Base-by-base conservation (phyloP, 1,284 basidiomycete species). In the Tilletia caries region DNA sequence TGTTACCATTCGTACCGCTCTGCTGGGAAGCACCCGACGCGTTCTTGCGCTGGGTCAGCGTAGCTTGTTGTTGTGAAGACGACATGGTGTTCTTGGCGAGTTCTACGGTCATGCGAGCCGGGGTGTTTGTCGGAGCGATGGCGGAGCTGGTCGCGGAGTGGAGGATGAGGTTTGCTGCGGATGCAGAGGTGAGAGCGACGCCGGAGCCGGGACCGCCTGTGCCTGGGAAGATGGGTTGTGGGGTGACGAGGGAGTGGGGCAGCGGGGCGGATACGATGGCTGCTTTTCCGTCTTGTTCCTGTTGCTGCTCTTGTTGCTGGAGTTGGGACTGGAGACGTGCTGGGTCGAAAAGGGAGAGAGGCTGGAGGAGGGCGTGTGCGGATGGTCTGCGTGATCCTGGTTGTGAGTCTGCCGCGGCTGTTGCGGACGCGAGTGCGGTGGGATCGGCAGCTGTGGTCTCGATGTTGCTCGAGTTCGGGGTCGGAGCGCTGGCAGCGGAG, bases 81-180 rank as follows among this genome's bases (percentile, higher is more conserved):
- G 58, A 29, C 58, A 62, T 62, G 58, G 18, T 62, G 58, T 62
- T 62, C 15, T 20, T 62, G 58, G 70, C 64, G 23, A 70, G 69
- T 23, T 73, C 69, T 44, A 70, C 73, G 46, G 70, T 76, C 75
- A 76, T 75, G 25, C 71, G 73, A 41, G 75, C 75, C 33, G 73
- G 72, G 1, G 71, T 52, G 34, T 73, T 76, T 23, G 68, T 58
- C 1, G 75, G 73, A 5, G 75, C 75, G 1, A 76, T 68, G 1
- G 73, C 65, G 20, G 73, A 72, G 18, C 20, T 15, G 32, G 27
- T 20, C 10, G 58, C 58, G 6, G 58, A 62, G 58, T 62, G 58
- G 18, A 62, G 32, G 58, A 62, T 62, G 58, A 29, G 27, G 32
- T 62, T 29, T 25, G 27, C 32, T 29, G 58, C 32, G 1, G 58